phyloP scores from a whole-genome alignment of 768 basidiomycete genomes.

The Hypholoma sublateritium region DNA sequence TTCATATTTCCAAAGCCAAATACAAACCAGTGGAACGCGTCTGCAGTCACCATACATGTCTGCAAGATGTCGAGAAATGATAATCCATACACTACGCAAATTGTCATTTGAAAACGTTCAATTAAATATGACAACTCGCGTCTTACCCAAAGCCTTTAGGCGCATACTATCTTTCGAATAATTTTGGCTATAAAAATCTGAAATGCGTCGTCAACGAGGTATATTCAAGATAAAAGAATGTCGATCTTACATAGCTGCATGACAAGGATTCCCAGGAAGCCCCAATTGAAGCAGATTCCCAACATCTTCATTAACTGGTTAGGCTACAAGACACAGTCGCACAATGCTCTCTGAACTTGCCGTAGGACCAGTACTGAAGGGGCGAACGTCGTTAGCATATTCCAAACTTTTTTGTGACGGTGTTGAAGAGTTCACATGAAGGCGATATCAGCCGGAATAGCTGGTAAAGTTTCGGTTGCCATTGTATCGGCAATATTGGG shows the following conservation, averaged over 20 bases:
- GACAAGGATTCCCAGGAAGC: conserved; percentile 5
- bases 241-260: conserved; percentile 2
- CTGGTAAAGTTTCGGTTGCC: no score
- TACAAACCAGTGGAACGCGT: conserved; percentile 10
- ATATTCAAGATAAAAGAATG: not conserved
- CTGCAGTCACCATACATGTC: conserved; percentile 8
- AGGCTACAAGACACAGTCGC: not conserved
- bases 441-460: no score
- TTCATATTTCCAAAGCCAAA: conserved; percentile 9
- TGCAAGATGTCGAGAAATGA: conserved; percentile 4
- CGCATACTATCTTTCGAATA: not conserved
- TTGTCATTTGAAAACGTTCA: not conserved
- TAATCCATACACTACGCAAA: not conserved
- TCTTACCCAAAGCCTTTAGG: conserved; percentile 1
- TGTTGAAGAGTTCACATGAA: no score
- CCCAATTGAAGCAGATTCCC: conserved; percentile 8
- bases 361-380: not conserved
- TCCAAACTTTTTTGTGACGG: no score
- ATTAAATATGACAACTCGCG: not conserved
- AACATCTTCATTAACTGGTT: not conserved
- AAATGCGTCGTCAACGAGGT: not conserved
- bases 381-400: no score
- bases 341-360: not conserved
- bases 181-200: not conserved
- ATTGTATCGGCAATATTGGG: no score